These are phyloP conservation scores for Bondarzewia mesenterica DNA, from an alignment of 1,284 basidiomycete species.

Conservation along the genomic window DNA sequence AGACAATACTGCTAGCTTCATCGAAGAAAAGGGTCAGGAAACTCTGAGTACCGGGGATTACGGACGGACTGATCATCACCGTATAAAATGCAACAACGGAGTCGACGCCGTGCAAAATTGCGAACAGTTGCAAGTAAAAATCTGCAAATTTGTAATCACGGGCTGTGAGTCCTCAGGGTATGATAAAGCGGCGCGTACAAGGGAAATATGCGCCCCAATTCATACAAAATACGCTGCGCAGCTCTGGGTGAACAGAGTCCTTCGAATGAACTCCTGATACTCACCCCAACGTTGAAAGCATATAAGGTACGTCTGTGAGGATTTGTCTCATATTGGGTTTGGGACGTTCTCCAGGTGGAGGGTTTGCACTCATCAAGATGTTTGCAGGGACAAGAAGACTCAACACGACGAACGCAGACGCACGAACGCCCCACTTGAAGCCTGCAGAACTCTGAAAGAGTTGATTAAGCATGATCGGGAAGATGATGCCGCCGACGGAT, in stretches of 20 bases:
- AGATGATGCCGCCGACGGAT: conserved; percentile 24
- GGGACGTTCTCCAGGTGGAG: neutral
- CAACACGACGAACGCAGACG: conserved; percentile 10
- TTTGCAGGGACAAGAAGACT: conserved; percentile 9
- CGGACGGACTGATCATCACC: neutral
- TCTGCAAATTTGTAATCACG: conserved; percentile 4
- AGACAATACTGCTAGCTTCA: conserved; percentile 14
- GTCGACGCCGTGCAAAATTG: conserved; percentile 5
- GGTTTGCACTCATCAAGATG: conserved; percentile 8
- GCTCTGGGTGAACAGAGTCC: too few species aligned
- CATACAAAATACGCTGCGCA: conserved; percentile 8
- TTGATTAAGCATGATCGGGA: conserved; percentile 44
- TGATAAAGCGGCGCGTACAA: conserved; percentile 7
- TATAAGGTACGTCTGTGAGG: conserved; percentile 15
- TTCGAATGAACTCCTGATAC: too few species aligned
- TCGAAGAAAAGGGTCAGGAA: neutral
- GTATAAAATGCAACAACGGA: conserved; percentile 7
- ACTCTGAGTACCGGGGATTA: neutral
- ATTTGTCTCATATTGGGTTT: conserved; percentile 10
- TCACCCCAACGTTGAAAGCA: conserved; percentile 13
- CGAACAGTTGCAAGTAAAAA: conserved; percentile 16
- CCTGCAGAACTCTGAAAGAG: conserved; percentile 31
- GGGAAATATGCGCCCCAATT: conserved; percentile 15
- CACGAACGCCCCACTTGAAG: conserved; percentile 33
- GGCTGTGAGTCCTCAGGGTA: neutral